Evolutionary conservation across 352 stramenopile genomes (phyloP).

Genomic region (Globisporangium middletonii): DNA sequence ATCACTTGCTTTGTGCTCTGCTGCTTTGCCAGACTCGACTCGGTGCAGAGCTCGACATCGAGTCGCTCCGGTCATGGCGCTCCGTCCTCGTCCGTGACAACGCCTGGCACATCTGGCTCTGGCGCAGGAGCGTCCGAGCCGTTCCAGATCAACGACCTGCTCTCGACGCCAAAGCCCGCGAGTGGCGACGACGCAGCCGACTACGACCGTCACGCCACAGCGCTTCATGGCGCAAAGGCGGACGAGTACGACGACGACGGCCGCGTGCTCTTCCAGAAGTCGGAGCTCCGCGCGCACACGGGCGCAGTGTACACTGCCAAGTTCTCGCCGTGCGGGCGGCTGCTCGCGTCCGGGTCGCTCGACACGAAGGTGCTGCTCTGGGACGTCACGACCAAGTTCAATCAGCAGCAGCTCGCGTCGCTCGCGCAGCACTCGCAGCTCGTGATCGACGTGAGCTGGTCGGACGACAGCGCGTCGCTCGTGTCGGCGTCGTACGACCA

Average conservation of each 20-base stretch:
- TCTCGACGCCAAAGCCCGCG: constrained; percentile 34
- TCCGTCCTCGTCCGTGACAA: constrained; percentile 5
- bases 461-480: constrained; percentile 64
- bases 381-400: constrained; percentile 88
- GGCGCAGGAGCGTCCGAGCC: constrained; percentile 28
- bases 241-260: constrained; percentile 58
- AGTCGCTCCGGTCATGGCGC: constrained; percentile 7
- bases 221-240: constrained; percentile 41
- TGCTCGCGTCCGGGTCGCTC: constrained; percentile 73
- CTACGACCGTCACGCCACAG: constrained; percentile 22
- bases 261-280: constrained; percentile 78
- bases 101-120: constrained; percentile 6
- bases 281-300: constrained; percentile 63
- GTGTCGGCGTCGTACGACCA: constrained; percentile 84
- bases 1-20: no score
- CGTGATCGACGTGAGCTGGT: constrained; percentile 84
- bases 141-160: constrained; percentile 70
- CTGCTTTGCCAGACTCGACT: constrained; percentile 48
- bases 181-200: constrained; percentile 28
- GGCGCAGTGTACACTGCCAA: constrained; percentile 85
- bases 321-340: constrained; percentile 76
- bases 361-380: constrained; percentile 81
- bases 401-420: constrained; percentile 77
- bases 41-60: constrained; percentile 31
- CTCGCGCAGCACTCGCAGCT: constrained; percentile 73